These are phyloP conservation scores for Streptanthus diversifolius DNA, from an alignment of 345 rosid species.

Conservation along the genomic window DNA sequence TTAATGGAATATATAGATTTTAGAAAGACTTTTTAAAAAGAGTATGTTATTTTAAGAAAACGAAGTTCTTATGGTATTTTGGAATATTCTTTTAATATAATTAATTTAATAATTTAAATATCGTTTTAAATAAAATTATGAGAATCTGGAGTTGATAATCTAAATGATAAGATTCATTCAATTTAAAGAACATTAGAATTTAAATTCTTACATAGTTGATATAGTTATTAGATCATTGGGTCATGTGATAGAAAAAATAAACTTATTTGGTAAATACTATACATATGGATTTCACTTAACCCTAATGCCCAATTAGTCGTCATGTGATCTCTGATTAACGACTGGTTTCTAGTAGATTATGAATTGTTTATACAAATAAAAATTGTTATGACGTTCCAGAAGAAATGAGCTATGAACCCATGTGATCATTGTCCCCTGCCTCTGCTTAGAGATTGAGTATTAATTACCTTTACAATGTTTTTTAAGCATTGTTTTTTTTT, in stretches of 20 bases:
- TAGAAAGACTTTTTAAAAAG: neutral
- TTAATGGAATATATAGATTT: neutral
- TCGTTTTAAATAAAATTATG: neutral
- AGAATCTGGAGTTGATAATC: too few relatives aligned
- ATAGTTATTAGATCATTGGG: too few relatives aligned
- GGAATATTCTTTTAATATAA: neutral
- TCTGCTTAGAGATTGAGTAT: constrained; percentile 33
- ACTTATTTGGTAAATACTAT: neutral
- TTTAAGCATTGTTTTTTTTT: neutral
- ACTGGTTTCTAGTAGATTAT: neutral
- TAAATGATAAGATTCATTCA: too few relatives aligned
- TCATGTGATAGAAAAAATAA: too few relatives aligned
- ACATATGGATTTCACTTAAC: constrained; percentile 19
- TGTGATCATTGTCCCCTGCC: constrained; percentile 34
- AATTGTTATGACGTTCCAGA: constrained; percentile 24
- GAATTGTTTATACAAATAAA: neutral
- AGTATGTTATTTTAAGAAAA: neutral
- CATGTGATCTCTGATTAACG: constrained; percentile 5
- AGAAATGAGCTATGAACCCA: constrained; percentile 32
- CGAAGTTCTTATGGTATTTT: neutral
- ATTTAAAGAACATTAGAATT: too few relatives aligned
- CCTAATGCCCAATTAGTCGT: constrained; percentile 4
- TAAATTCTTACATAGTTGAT: too few relatives aligned
- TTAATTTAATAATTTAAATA: neutral
- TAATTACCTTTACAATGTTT: neutral